Base-by-base conservation (phyloP, 164 flowering plant species). In the Litsea cubeba region DNA sequence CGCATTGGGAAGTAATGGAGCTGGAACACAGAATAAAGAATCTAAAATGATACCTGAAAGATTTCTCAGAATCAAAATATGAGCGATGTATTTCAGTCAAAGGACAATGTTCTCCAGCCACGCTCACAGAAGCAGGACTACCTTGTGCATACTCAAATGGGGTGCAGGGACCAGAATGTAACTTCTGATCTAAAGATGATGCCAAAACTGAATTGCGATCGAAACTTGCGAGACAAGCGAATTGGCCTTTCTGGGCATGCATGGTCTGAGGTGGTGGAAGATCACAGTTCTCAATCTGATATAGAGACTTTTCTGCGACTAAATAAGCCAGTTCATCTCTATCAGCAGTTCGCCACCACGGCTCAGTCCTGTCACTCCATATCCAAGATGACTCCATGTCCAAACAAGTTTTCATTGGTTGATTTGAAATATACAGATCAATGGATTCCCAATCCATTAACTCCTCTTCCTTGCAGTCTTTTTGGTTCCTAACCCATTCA, bases 291-390 rank as follows among this genome's bases (percentile, higher is more conserved):
- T 83, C 83, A 66, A 85, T 76, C 69, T 81, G 81, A 67, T 79
- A 83, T 24, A 80, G 71, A 5, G 90, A 81, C 69, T 79, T 84
- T 70, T 76, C 81, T 66, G 88, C 88, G 72, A 85, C 87, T 76
- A 86, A 82, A 46, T 82, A 79, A 75, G 86, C 88, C 75, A 85
- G 74, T 63, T 85, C 88, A 32, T 83, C 79, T 81, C 80, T 84
- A 75, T 86, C 89, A 32, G 83, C 74, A 18, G 80, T 76, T 11
- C 81, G 83, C 89, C 88, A 86, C 89, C 89, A 83, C 24, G 86
- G 88, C 62, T 79, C 87, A 24, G 76, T 69, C 79, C 79, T 86
- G 77, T 79, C 81, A 80, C 75, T 50, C 77, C 77, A 82, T 70
- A 75, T 76, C 89, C 82, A 81, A 46, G 82, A 72, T 4, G 82